Conservation (phyloP, 306 rosid species). For the Prunus armeniaca region DNA sequence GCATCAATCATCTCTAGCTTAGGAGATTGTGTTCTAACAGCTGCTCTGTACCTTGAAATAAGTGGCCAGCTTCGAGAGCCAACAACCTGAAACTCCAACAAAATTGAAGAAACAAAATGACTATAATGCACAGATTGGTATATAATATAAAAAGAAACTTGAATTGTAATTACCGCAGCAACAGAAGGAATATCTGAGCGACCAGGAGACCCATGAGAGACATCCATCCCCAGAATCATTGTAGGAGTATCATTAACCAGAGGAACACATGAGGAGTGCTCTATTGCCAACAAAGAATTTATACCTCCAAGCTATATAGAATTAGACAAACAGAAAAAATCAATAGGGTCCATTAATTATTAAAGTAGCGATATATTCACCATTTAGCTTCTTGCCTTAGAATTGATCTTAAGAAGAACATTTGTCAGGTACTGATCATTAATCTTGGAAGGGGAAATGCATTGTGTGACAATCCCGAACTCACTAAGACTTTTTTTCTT, state of each 20-base stretch:
- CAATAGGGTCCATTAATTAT: conserved; percentile 5
- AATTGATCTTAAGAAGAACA: conserved; percentile 85
- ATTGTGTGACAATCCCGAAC: conserved; percentile 71
- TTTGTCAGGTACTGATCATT: conserved; percentile 81
- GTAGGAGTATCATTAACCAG: conserved; percentile 74
- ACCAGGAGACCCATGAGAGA: conserved; percentile 76
- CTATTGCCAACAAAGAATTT: conserved; percentile 82
- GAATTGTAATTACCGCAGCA: conserved; percentile 63
- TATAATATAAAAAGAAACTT: neutral
- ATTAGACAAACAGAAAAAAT: conserved; percentile 10
- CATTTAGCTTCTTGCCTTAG: conserved; percentile 59
- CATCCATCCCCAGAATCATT: conserved; percentile 93
- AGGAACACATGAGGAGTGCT: conserved; percentile 67
- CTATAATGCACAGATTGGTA: neutral
- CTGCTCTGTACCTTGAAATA: conserved; percentile 89
- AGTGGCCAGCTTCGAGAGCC: conserved; percentile 85
- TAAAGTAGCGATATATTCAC: conserved; percentile 3
- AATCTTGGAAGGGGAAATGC: conserved; percentile 76
- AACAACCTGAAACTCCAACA: conserved; percentile 56
- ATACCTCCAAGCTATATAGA: conserved; percentile 78
- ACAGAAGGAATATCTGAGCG: conserved; percentile 73
- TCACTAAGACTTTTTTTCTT: conserved; percentile 81
- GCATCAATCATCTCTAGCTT: conserved; percentile 85
- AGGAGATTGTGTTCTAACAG: conserved; percentile 75
- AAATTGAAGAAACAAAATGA: conserved; percentile 25